These are phyloP conservation scores for Murraya paniculata DNA, from an alignment of 345 rosid genomes.

Conservation along the genomic window DNA sequence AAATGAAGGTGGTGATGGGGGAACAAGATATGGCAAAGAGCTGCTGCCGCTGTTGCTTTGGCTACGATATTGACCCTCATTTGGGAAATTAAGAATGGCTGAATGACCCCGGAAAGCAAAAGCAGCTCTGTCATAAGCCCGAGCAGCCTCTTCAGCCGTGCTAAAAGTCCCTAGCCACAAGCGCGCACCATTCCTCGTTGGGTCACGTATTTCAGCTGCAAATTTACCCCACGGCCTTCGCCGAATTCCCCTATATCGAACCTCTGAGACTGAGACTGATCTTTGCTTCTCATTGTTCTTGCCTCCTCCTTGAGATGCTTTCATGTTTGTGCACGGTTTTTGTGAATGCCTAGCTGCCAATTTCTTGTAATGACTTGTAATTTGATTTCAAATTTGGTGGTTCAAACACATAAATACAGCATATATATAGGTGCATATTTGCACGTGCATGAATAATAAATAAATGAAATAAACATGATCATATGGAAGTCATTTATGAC, in stretches of 20 bases:
- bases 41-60: background rate
- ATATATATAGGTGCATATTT: background rate
- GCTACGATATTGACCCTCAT: constrained; percentile 37
- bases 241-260: constrained; percentile 65
- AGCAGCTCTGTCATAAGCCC: constrained; percentile 63
- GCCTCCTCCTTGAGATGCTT: background rate
- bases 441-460: background rate
- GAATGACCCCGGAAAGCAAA: constrained; percentile 47
- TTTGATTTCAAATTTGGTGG: constrained; percentile 16
- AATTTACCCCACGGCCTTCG: constrained; percentile 83
- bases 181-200: constrained; percentile 59
- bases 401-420: background rate
- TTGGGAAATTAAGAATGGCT: constrained; percentile 68
- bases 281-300: constrained; percentile 7
- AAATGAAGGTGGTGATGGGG: constrained; percentile 14
- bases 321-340: constrained; percentile 14
- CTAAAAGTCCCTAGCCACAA: constrained; percentile 69
- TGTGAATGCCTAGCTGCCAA: background rate
- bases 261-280: constrained; percentile 18
- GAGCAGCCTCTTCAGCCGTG: constrained; percentile 60
- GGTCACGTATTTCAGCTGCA: constrained; percentile 82
- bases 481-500: constrained; percentile 24
- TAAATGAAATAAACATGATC: background rate
- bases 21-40: constrained; percentile 3
- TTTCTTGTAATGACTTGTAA: background rate